Conservation (phyloP, 2,329 filamentous ascomycete species). For the Colletotrichum sansevieriae region DNA sequence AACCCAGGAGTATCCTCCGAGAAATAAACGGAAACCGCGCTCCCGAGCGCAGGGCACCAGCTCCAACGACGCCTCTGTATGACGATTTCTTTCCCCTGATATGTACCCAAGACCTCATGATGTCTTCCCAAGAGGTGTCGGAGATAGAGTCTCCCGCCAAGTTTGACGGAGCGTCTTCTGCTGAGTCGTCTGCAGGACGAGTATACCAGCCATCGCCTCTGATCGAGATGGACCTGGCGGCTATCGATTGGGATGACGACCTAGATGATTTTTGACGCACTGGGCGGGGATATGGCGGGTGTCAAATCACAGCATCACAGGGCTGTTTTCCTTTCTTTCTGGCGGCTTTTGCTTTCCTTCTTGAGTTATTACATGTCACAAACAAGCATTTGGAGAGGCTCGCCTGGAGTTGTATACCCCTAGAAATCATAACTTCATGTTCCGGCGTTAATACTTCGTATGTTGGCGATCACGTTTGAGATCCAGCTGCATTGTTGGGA, state of each 20-base stretch:
- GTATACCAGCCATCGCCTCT: neutral
- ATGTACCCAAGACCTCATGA: constrained; percentile 60
- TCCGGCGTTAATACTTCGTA: neutral
- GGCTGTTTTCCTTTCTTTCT: no score
- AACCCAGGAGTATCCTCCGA: constrained; percentile 1
- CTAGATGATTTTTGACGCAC: constrained; percentile 38
- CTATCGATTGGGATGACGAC: constrained; percentile 40
- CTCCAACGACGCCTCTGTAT: neutral
- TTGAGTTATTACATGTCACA: neutral
- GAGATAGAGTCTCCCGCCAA: constrained; percentile 53
- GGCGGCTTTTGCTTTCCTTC: no score
- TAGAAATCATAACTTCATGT: neutral
- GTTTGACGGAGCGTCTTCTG: constrained; percentile 17
- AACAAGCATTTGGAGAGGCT: neutral
- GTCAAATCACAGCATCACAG: no score
- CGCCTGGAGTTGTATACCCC: constrained; percentile 25
- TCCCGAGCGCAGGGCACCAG: neutral
- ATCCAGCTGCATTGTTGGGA: no score
- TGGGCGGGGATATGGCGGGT: neutral
- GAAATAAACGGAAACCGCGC: constrained; percentile 19
- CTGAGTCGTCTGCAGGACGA: constrained; percentile 9
- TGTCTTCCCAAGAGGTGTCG: constrained; percentile 62
- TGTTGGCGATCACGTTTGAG: no score
- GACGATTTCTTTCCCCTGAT: constrained; percentile 50
- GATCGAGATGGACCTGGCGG: constrained; percentile 30